Percentiles rank a stretch among this genome's conserved stretches.
phyloP scores from a whole-genome alignment of 2,329 filamentous ascomycete genomes.

The Juglanconis sp. region DNA sequence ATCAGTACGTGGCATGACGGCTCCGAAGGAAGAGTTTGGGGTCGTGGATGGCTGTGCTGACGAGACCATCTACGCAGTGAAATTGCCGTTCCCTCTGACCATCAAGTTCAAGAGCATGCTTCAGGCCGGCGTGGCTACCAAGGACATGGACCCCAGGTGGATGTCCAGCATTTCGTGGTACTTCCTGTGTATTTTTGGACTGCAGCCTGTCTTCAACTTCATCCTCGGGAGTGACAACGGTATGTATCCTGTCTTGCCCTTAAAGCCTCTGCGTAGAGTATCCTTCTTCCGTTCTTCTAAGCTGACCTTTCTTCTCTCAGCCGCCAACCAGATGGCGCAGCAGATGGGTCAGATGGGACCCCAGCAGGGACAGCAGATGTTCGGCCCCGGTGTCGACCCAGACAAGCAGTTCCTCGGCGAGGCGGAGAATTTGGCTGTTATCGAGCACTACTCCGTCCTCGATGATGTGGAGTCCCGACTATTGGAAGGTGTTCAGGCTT shows the following conservation, averaged over 20 bases:
- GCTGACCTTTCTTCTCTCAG: constrained; percentile 42
- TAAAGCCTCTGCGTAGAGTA: background rate
- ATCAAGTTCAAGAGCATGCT: constrained; percentile 99
- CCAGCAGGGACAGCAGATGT: constrained; percentile 64
- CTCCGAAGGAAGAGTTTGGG: background rate
- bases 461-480: constrained; percentile 85
- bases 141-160: constrained; percentile 95
- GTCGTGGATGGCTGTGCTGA: constrained; percentile 18
- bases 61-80: constrained; percentile 55
- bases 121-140: constrained; percentile 92
- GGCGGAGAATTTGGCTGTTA: constrained; percentile 91
- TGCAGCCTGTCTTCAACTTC: constrained; percentile 97
- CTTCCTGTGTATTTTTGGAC: constrained; percentile 92
- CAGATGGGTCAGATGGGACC: constrained; percentile 83
- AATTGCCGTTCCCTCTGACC: constrained; percentile 93
- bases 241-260: constrained; percentile 44
- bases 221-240: constrained; percentile 93
- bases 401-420: constrained; percentile 93
- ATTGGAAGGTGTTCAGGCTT: constrained; percentile 51
- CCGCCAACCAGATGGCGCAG: constrained; percentile 86
- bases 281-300: background rate
- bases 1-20: constrained; percentile 64
- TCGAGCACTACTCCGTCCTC: constrained; percentile 89
- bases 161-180: constrained; percentile 99
- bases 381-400: constrained; percentile 88